Percentiles rank a stretch among this genome's conserved stretches.
Evolutionary conservation across 768 basidiomycete species (phyloP).

Genomic region (Sistotremastrum niveocremeum): DNA sequence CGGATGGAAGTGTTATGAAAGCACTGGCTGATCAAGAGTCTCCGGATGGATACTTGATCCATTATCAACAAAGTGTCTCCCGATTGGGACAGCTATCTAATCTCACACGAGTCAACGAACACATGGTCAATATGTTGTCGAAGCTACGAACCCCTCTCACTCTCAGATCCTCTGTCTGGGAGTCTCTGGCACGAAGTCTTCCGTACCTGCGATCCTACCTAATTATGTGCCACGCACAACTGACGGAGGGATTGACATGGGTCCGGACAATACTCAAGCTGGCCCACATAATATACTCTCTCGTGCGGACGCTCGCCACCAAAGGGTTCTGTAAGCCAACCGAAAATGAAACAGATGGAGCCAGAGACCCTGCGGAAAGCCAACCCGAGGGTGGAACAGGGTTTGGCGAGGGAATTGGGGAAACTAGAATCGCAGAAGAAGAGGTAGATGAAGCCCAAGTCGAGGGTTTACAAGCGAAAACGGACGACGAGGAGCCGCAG

Average conservation of each 20-base stretch:
- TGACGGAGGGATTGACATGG: slow-evolving; percentile 49
- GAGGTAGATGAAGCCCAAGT: slow-evolving; percentile 95
- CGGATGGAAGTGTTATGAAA: too few relatives aligned
- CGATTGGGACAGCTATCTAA: too few relatives aligned
- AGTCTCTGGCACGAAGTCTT: slow-evolving; percentile 30
- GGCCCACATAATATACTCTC: slow-evolving; percentile 58
- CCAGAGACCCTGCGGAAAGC: slow-evolving; percentile 31
- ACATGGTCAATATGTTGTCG: too few relatives aligned
- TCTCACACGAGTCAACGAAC: too few relatives aligned
- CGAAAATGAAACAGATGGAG: slow-evolving; percentile 45
- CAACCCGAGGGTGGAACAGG: slow-evolving; percentile 63
- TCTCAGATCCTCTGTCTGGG: too few relatives aligned
- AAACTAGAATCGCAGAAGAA: slow-evolving; percentile 82
- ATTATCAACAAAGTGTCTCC: neutral
- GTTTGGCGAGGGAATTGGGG: slow-evolving; percentile 76
- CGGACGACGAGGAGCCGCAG: slow-evolving; percentile 22
- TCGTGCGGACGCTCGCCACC: slow-evolving; percentile 57
- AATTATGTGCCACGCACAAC: slow-evolving; percentile 39
- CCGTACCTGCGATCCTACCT: slow-evolving; percentile 68
- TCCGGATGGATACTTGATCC: neutral
- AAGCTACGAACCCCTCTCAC: too few relatives aligned
- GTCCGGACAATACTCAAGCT: slow-evolving; percentile 76
- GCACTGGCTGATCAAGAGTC: too few relatives aligned
- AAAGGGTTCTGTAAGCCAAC: slow-evolving; percentile 91
- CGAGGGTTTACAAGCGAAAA: slow-evolving; percentile 75